phyloP scores from a whole-genome alignment of 2,329 filamentous ascomycete genomes.

The Colletotrichum eleusines region DNA sequence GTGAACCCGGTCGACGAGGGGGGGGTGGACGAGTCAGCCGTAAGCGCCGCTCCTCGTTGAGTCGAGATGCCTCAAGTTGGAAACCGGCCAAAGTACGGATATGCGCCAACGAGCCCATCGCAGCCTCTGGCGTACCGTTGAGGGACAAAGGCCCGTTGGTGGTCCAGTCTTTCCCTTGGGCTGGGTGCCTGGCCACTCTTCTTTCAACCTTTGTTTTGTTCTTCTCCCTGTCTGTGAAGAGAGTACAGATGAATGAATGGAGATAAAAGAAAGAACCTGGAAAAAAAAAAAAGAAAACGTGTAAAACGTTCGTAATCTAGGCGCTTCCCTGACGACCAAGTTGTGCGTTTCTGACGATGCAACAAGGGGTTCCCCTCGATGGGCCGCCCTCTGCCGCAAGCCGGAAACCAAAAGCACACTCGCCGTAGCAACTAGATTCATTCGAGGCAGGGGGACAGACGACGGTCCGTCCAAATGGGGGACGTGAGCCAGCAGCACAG shows the following conservation, averaged over 20 bases:
- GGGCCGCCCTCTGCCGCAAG: conserved; percentile 5
- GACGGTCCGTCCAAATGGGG: not conserved
- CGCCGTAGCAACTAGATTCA: conserved; percentile 28
- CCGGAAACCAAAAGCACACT: conserved; percentile 24
- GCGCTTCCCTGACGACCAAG: not conserved
- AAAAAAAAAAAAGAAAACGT: not conserved
- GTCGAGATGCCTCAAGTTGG: conserved; percentile 13
- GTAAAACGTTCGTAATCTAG: not conserved
- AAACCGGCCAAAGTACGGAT: not conserved
- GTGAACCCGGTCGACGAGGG: conserved; percentile 5
- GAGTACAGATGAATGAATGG: not conserved
- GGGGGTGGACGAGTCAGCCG: conserved; percentile 29
- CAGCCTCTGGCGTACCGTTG: conserved; percentile 22
- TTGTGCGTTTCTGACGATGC: conserved; percentile 4
- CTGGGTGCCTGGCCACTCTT: not conserved
- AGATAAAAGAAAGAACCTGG: not conserved
- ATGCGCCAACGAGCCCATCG: not conserved
- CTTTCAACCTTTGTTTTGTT: not conserved
- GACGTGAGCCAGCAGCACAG: conserved; percentile 24
- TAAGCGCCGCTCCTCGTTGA: conserved; percentile 23
- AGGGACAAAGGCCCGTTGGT: conserved; percentile 19
- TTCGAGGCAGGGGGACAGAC: conserved; percentile 13
- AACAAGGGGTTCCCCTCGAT: conserved; percentile 11
- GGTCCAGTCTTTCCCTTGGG: not conserved
- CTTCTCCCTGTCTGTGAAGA: not conserved